These are phyloP conservation scores for Phytophthora cactorum DNA, from an alignment of 352 stramenopile species.

Conservation along the genomic window DNA sequence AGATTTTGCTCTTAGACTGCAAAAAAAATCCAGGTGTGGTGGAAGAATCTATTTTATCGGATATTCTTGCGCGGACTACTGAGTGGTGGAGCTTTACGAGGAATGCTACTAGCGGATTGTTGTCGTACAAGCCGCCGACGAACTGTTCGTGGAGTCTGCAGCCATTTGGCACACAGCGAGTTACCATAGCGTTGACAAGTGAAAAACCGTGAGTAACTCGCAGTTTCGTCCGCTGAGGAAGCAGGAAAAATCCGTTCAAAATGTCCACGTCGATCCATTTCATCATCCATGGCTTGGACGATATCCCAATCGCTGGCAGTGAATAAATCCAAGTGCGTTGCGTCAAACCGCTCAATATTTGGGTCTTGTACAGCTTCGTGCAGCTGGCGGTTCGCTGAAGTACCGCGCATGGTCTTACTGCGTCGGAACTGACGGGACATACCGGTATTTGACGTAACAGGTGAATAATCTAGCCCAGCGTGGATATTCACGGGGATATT, in stretches of 20 bases:
- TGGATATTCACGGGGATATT: slow-evolving; percentile 25
- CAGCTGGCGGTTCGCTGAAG: slow-evolving; percentile 53
- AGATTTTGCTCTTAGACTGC: not conserved
- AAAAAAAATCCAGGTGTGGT: not conserved
- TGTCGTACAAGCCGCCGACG: slow-evolving; percentile 23
- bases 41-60: not conserved
- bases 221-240: slow-evolving; percentile 25
- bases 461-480: not conserved
- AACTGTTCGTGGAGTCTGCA: slow-evolving; percentile 43
- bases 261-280: slow-evolving; percentile 70
- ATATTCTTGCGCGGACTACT: slow-evolving; percentile 10
- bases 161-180: slow-evolving; percentile 65
- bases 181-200: slow-evolving; percentile 71
- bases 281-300: slow-evolving; percentile 71
- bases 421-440: slow-evolving; percentile 17
- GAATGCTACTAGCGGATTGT: slow-evolving; percentile 19
- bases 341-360: slow-evolving; percentile 46
- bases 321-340: slow-evolving; percentile 62
- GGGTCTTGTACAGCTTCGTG: slow-evolving; percentile 64
- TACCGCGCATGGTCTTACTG: slow-evolving; percentile 27
- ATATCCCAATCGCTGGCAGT: slow-evolving; percentile 62
- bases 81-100: not conserved
- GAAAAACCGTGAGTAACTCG: slow-evolving; percentile 54
- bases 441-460: not conserved
- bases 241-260: slow-evolving; percentile 77